Evolutionary conservation across 2,329 filamentous ascomycete species (phyloP), one percentile per base, ranked within the genome.

Genomic region (Ophiostoma triangulosporum): DNA sequence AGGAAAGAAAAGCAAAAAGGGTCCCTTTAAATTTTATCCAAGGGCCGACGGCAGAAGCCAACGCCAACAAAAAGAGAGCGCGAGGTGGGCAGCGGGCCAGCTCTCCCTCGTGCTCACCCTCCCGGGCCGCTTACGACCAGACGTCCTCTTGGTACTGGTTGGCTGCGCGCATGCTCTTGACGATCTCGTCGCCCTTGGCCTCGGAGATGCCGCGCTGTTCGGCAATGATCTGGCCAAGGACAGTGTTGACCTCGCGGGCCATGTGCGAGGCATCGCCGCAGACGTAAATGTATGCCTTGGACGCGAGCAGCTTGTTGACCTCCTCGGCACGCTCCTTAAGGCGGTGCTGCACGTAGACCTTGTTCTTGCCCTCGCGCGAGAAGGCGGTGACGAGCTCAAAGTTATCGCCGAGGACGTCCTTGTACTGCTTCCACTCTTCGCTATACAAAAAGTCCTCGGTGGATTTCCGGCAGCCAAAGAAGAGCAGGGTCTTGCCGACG

Each of bases 241-340:
- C 81, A 24, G 83, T 75, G 67, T 94, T 96, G 64, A 96, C 89
- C 67, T 95, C 90, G 55, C 90, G 83, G 48, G 90, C 90, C 90
- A 96, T 96, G 73, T 95, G 90, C 54, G 93, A 87, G 0, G 94
- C 94, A 66, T 98, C 93, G 71, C 93, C 93, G 64, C 94, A 98
- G 55, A 98, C 91, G 68, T 98, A 98, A 68, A 98, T 90, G 70
- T 93, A 96, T 5, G 88, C 93, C 67, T 90, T 86, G 68, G 89
- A 76, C 60, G 85, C 76, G 9, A 98, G 76, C 1, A 98, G 80
- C 59, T 91, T 83, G 70, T 95, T 91, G 70, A 98, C 77, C 62
- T 95, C 81, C 63, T 86, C 78, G 56, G 86, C 83, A 50, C 83
- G 77, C 68, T 97, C 88, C 70, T 86, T 84, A 57, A 98, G 77